Base-by-base conservation (phyloP, 257 asterid genomes). In the Phtheirospermum japonicum region DNA sequence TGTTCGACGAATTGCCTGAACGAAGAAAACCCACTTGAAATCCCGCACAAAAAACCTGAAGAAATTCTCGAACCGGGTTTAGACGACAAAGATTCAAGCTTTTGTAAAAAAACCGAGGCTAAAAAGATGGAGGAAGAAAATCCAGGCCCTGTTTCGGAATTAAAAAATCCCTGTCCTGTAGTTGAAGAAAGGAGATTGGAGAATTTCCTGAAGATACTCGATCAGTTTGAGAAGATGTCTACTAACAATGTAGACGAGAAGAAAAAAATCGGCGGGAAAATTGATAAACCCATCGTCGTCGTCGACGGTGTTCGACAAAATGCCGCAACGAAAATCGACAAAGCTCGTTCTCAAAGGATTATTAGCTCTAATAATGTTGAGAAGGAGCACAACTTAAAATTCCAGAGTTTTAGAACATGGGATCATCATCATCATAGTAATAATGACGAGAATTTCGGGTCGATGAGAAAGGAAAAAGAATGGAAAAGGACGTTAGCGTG, bases 401-500 rank as follows among this genome's bases (percentile, higher is more conserved):
- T 53, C 1, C 80, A 65, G 64, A 67, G 70, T 46, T 69, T 70
- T 1, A 64, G 72, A 1, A 55, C 68, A 28, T 51, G 61, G 40
- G 64, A 63, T 12, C 46, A n/a, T n/a, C n/a, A n/a, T n/a, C n/a
- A n/a, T n/a, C n/a, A 64, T 59, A 39, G 64, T 52, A 26, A 4
- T 17, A 65, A 75, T 48, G 56, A 75, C 4, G 77, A 81, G 12
- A 76, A 70, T 50, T 71, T 67, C 30, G 96, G 96, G 64, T 85
- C 89, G 19, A 82, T 79, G 90, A 82, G 91, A 73, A 85, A 74
- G 75, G 90, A 84, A 40, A 91, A 78, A 32, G 95, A 86, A 55
- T 88, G 97, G 97, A 83, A 76, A 55, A 74, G 96, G 76, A 91
- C 98, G 6, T 39, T 88, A 10, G 97, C 95, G 0, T 82, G 97